Evolutionary conservation across 768 basidiomycete genomes (phyloP).

Genomic region (Austroboletus eburneus): DNA sequence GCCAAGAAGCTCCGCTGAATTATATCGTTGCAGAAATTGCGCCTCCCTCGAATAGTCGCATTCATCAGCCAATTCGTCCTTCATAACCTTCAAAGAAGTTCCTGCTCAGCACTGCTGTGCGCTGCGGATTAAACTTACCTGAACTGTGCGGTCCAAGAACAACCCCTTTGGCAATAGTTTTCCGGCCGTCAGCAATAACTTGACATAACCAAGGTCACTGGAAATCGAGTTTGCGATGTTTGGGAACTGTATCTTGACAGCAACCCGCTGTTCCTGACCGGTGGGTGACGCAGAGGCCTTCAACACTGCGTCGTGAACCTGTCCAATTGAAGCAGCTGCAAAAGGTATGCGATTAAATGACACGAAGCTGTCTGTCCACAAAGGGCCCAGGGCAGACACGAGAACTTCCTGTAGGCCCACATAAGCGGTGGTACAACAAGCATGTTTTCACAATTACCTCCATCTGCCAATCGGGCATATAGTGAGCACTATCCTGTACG

Average conservation of each 20-base stretch:
- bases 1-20: constrained; percentile 45
- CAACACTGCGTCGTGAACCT: constrained; percentile 81
- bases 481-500: constrained; percentile 94
- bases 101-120: background rate
- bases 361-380: constrained; percentile 69
- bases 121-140: constrained; percentile 37
- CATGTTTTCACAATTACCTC: constrained; percentile 49
- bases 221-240: constrained; percentile 83
- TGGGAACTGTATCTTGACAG: constrained; percentile 94
- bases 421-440: background rate
- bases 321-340: constrained; percentile 95
- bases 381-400: constrained; percentile 61
- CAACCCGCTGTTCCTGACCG: constrained; percentile 53
- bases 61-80: constrained; percentile 85
- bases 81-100: constrained; percentile 62
- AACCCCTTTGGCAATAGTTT: constrained; percentile 81
- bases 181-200: constrained; percentile 75
- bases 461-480: constrained; percentile 99
- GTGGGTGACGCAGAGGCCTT: constrained; percentile 49
- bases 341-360: constrained; percentile 84
- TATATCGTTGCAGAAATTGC: constrained; percentile 59
- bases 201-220: constrained; percentile 84
- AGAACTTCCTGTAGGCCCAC: constrained; percentile 57
- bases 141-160: constrained; percentile 84
- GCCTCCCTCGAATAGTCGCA: constrained; percentile 90